Conservation (phyloP, 1,284 basidiomycete genomes). For the Malassezia psittaci region DNA sequence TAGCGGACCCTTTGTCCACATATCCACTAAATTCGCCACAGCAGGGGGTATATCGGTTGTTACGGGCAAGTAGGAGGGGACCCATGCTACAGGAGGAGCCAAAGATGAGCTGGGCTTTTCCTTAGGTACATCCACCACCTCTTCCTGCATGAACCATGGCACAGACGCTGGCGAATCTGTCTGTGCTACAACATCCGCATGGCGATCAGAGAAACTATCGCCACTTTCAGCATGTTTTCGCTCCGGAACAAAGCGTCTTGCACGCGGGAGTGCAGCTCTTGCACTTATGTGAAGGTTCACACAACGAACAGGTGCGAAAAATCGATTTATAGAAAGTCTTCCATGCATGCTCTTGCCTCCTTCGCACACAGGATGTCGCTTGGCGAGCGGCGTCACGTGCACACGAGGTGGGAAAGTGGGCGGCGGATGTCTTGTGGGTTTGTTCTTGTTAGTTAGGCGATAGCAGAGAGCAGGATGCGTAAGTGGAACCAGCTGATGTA, state of each 20-base stretch:
- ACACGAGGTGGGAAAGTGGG: background rate
- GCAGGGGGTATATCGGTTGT: conserved; percentile 21
- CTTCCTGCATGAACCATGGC: conserved; percentile 35
- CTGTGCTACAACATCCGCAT: too few relatives aligned
- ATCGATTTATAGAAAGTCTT: too few relatives aligned
- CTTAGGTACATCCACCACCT: conserved; percentile 23
- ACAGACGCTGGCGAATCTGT: conserved; percentile 3
- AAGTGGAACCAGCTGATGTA: conserved; percentile 5
- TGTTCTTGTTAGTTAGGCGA: background rate
- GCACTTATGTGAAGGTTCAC: conserved; percentile 1
- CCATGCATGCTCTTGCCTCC: too few relatives aligned
- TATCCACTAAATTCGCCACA: conserved; percentile 21
- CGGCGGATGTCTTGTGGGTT: background rate
- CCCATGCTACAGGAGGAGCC: conserved; percentile 9
- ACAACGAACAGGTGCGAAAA: background rate
- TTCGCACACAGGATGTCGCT: too few relatives aligned
- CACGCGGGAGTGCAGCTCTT: background rate
- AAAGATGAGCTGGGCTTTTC: background rate
- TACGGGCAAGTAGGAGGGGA: conserved; percentile 13
- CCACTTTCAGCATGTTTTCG: background rate
- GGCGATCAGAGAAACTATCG: background rate
- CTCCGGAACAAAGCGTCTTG: background rate
- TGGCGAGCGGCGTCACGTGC: background rate
- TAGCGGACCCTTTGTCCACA: conserved; percentile 23
- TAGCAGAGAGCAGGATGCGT: conserved; percentile 13